These are phyloP conservation scores for Backusella sp. DNA, from an alignment of 192 early-diverging fungal genomes.

Conservation along the genomic window DNA sequence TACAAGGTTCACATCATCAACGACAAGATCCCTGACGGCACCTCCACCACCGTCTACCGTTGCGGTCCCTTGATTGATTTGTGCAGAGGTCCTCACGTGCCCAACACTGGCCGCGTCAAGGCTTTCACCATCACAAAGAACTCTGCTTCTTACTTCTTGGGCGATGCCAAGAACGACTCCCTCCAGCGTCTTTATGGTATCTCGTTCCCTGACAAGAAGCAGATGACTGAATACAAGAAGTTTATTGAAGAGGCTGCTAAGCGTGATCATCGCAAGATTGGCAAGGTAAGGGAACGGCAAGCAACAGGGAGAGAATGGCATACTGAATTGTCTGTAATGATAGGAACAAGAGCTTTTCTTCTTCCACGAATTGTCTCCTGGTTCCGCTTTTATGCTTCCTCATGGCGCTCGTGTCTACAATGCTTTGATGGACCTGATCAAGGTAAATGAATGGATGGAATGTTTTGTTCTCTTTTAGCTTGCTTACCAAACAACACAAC, in stretches of 20 bases:
- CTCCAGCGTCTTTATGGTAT: conserved; percentile 99
- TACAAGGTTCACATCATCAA: conserved; percentile 97
- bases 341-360: conserved; percentile 99
- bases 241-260: conserved; percentile 96
- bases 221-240: conserved; percentile 93
- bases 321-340: background rate
- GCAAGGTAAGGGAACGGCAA: conserved; percentile 43
- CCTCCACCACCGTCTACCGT: conserved; percentile 96
- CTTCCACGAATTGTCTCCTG: conserved; percentile 93
- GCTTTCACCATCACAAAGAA: conserved; percentile 93
- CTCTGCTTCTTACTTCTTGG: conserved; percentile 98
- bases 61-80: conserved; percentile 98
- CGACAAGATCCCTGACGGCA: conserved; percentile 87
- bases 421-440: conserved; percentile 88
- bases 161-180: conserved; percentile 95
- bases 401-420: conserved; percentile 97
- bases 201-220: conserved; percentile 98
- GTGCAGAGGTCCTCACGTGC: conserved; percentile 94
- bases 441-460: conserved; percentile 23
- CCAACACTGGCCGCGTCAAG: conserved; percentile 92
- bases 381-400: conserved; percentile 93
- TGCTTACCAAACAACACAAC: no score
- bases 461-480: no score
- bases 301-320: background rate
- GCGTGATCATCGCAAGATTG: conserved; percentile 96